A percentile compares a stretch with the other conserved stretches of the same genome.
phyloP scores from a whole-genome alignment of 2,329 filamentous ascomycete species.

The Fusarium chaquense region DNA sequence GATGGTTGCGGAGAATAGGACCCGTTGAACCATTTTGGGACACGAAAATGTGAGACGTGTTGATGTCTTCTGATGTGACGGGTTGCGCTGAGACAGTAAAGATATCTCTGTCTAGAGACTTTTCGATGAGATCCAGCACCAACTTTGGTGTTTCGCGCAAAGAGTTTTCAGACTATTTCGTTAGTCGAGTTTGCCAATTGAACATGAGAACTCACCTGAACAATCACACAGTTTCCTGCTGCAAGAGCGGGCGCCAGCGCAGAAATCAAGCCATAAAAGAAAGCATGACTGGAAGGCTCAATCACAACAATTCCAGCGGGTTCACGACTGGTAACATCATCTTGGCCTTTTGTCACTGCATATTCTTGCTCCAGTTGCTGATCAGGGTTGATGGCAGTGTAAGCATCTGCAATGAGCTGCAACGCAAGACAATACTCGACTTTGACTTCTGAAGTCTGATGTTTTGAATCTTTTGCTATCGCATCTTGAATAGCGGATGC shows the following conservation, averaged over 20 bases:
- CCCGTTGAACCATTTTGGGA: conserved; percentile 15
- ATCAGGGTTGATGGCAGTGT: conserved; percentile 24
- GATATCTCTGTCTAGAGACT: conserved; percentile 22
- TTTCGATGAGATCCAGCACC: conserved; percentile 16
- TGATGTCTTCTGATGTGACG: conserved; percentile 3
- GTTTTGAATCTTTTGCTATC: conserved; percentile 35
- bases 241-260: conserved; percentile 30
- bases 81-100: conserved; percentile 8
- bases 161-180: neutral
- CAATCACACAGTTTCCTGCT: conserved; percentile 35
- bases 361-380: conserved; percentile 35
- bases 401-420: conserved; percentile 32
- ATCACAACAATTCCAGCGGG: conserved; percentile 35
- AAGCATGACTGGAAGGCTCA: conserved; percentile 36
- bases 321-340: conserved; percentile 21
- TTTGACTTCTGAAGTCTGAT: conserved; percentile 35
- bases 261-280: conserved; percentile 36
- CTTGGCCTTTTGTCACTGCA: conserved; percentile 19
- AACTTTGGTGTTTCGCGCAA: conserved; percentile 14
- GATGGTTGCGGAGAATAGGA: conserved; percentile 3
- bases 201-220: conserved; percentile 10
- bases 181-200: neutral
- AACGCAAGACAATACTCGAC: conserved; percentile 42
- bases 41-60: conserved; percentile 17
- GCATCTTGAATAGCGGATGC: conserved; percentile 35